These are phyloP conservation scores for Acanthamoeba castellanii DNA, from an alignment of 208 protist genomes.

Conservation along the genomic window DNA sequence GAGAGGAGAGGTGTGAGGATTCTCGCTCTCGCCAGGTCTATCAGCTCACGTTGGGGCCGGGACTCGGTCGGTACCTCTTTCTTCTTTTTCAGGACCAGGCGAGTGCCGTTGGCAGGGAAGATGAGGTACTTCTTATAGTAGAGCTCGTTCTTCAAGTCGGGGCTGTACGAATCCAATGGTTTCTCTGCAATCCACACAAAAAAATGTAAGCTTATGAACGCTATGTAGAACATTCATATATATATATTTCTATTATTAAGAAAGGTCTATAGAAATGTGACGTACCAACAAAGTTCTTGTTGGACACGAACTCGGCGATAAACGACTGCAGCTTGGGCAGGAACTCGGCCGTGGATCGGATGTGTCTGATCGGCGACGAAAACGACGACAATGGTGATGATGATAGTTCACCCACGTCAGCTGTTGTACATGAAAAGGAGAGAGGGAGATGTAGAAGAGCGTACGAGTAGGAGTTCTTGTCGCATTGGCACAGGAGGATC, in stretches of 20 bases:
- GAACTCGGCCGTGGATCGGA: conserved; percentile 35
- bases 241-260: too few relatives aligned
- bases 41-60: background rate
- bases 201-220: too few relatives aligned
- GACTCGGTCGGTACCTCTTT: conserved; percentile 10
- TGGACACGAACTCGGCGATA: conserved; percentile 65
- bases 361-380: background rate
- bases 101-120: conserved; percentile 60
- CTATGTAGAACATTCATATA: background rate
- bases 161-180: conserved; percentile 27
- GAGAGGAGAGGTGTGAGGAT: background rate
- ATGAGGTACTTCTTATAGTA: conserved; percentile 69
- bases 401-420: background rate
- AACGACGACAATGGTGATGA: background rate
- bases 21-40: too few relatives aligned
- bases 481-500: conserved; percentile 16
- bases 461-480: conserved; percentile 54
- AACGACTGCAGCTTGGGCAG: conserved; percentile 53
- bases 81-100: conserved; percentile 67
- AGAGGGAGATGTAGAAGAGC: background rate
- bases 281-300: conserved; percentile 75
- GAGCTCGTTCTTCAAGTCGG: conserved; percentile 67
- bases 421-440: background rate
- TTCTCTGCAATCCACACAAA: conserved; percentile 31
- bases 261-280: too few relatives aligned